phyloP scores from a whole-genome alignment of 805 yeast genomes.

The Teunomyces pallodes region DNA sequence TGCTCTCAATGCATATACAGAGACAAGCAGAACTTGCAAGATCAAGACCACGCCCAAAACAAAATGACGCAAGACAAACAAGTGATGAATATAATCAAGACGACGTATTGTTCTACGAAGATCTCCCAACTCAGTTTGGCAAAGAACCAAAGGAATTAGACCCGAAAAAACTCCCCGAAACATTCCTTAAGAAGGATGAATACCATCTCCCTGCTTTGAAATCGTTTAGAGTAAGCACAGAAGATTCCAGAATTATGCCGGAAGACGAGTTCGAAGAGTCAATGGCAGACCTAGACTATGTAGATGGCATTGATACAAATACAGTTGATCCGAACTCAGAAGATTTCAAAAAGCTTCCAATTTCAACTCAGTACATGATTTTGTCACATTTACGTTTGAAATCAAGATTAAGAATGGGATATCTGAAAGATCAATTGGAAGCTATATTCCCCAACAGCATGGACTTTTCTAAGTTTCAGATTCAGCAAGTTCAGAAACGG shows the following conservation, averaged over 20 bases:
- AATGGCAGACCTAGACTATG: slow-evolving; percentile 38
- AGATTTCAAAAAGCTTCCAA: slow-evolving; percentile 74
- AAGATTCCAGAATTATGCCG: slow-evolving; percentile 73
- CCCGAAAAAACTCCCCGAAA: slow-evolving; percentile 1
- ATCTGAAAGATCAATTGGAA: slow-evolving; percentile 83
- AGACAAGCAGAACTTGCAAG: slow-evolving; percentile 33
- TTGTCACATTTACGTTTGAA: slow-evolving; percentile 77
- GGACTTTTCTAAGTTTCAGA: slow-evolving; percentile 92
- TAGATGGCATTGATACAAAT: slow-evolving; percentile 69
- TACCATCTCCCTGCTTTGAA: slow-evolving; percentile 77
- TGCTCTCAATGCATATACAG: slow-evolving; percentile 79
- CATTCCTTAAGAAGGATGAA: slow-evolving; percentile 66
- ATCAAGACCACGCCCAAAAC: neutral
- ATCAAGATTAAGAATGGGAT: slow-evolving; percentile 94
- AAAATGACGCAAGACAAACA: slow-evolving; percentile 1
- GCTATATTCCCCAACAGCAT: slow-evolving; percentile 76
- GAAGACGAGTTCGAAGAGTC: slow-evolving; percentile 67
- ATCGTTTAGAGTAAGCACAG: slow-evolving; percentile 47
- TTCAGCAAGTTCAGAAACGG: slow-evolving; percentile 87
- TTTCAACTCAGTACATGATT: slow-evolving; percentile 83
- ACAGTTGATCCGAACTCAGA: slow-evolving; percentile 79
- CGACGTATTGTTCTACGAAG: slow-evolving; percentile 22
- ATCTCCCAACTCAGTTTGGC: slow-evolving; percentile 10
- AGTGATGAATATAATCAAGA: slow-evolving; percentile 11
- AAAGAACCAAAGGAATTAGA: slow-evolving; percentile 7